phyloP scores from a whole-genome alignment of 495 filamentous ascomycete genomes.

The Podospora pseudoanserina region DNA sequence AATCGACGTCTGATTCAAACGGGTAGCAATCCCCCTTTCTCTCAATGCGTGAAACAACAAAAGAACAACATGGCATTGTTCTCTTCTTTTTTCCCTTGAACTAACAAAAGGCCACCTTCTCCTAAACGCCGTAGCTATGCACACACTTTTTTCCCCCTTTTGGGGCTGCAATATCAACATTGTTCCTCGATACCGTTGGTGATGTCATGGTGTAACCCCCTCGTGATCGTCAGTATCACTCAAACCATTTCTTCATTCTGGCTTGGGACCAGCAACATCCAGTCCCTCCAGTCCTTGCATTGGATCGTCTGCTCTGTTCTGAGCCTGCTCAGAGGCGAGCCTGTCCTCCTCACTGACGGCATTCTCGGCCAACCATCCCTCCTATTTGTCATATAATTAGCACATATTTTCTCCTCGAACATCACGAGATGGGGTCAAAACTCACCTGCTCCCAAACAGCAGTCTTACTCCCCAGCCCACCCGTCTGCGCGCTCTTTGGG shows the following conservation, averaged over 20 bases:
- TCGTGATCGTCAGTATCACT: not conserved
- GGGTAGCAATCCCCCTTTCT: not conserved
- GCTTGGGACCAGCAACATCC: slow-evolving; percentile 89
- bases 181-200: not conserved
- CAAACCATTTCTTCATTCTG: slow-evolving; percentile 48
- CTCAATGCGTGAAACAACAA: slow-evolving; percentile 11
- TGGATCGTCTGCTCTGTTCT: slow-evolving; percentile 66
- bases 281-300: slow-evolving; percentile 94
- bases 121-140: slow-evolving; percentile 48
- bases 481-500: slow-evolving; percentile 77
- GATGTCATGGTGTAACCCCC: not conserved
- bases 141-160: slow-evolving; percentile 6
- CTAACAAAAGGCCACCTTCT: slow-evolving; percentile 14
- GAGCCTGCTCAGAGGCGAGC: slow-evolving; percentile 55
- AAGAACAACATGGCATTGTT: slow-evolving; percentile 7
- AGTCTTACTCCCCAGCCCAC: slow-evolving; percentile 86
- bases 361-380: slow-evolving; percentile 88
- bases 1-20: slow-evolving; percentile 10
- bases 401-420: slow-evolving; percentile 1
- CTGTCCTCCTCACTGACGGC: slow-evolving; percentile 86
- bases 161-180: not conserved
- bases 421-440: slow-evolving; percentile 3
- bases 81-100: slow-evolving; percentile 16
- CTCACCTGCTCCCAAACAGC: slow-evolving; percentile 96
- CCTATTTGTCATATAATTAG: slow-evolving; percentile 52